These are phyloP conservation scores for Arctium lappa DNA, from an alignment of 129 eudicot species.

Conservation along the genomic window DNA sequence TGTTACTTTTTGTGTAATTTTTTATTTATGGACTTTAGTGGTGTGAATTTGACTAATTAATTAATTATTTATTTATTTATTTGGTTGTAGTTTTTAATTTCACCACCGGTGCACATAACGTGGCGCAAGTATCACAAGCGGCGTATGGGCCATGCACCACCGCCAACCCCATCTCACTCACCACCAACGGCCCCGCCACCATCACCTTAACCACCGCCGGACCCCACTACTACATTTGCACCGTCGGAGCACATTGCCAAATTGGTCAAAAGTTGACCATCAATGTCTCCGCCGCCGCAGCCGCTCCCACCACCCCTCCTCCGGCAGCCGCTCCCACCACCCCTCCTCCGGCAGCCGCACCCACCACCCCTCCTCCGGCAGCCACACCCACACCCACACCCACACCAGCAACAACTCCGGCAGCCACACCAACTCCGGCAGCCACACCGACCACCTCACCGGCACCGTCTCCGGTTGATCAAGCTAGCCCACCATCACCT, in stretches of 20 bases:
- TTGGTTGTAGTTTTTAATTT: slow-evolving; percentile 52
- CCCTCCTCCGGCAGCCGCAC: slow-evolving; percentile 16
- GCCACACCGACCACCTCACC: slow-evolving; percentile 24
- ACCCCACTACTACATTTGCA: slow-evolving; percentile 43
- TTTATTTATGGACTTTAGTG: slow-evolving; percentile 2
- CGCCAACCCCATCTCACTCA: slow-evolving; percentile 27
- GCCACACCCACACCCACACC: slow-evolving; percentile 24
- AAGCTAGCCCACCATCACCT: slow-evolving; percentile 25
- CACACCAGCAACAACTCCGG: slow-evolving; percentile 20
- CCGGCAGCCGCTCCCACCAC: slow-evolving; percentile 28
- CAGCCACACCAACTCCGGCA: slow-evolving; percentile 21
- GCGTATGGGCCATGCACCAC: slow-evolving; percentile 58
- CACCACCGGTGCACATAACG: slow-evolving; percentile 41
- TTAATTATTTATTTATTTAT: background rate
- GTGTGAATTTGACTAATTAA: slow-evolving; percentile 9
- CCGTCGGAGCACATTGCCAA: slow-evolving; percentile 40
- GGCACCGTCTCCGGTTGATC: slow-evolving; percentile 20
- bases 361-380: slow-evolving; percentile 25
- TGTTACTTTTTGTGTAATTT: background rate
- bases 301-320: slow-evolving; percentile 17
- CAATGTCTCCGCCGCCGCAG: slow-evolving; percentile 31
- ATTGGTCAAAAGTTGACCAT: slow-evolving; percentile 47
- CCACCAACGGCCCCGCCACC: slow-evolving; percentile 48
- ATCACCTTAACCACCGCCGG: slow-evolving; percentile 43
- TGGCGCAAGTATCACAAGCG: slow-evolving; percentile 41